These are phyloP conservation scores for Aegilops bicornis DNA, from an alignment of 176 grass and related monocot genomes.

Conservation along the genomic window DNA sequence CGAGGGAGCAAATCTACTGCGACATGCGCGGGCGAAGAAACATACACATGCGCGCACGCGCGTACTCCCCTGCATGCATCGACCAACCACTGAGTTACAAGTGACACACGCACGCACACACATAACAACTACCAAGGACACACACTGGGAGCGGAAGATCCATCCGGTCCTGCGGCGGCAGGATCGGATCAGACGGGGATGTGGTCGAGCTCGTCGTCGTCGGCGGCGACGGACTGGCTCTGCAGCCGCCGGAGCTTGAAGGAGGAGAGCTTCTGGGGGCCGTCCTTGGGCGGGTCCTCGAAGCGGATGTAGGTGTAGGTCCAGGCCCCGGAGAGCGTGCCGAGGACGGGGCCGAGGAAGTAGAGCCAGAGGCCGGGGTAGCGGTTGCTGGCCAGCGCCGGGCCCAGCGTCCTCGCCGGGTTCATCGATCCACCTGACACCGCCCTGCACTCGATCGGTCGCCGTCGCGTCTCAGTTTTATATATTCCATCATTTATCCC, in stretches of 20 bases:
- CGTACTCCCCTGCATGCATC: background rate
- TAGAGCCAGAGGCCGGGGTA: constrained; percentile 87
- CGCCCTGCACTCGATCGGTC: constrained; percentile 72
- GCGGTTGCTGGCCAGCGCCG: constrained; percentile 79
- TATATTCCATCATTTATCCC: background rate
- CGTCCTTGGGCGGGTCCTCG: constrained; percentile 39
- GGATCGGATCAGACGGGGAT: constrained; percentile 37
- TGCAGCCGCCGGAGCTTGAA: constrained; percentile 91
- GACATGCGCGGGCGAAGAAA: background rate
- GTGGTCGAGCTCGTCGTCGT: constrained; percentile 41
- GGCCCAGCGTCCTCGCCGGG: constrained; percentile 87
- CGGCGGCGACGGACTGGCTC: constrained; percentile 55
- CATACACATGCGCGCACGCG: background rate
- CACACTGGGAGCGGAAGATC: background rate
- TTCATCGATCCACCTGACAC: constrained; percentile 99
- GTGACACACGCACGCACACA: background rate
- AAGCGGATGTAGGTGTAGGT: constrained; percentile 74
- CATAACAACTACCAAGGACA: background rate
- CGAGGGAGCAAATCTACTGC: constrained; percentile 7
- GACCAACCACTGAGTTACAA: background rate
- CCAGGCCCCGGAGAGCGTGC: constrained; percentile 67
- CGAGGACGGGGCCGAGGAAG: constrained; percentile 76
- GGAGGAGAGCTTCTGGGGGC: constrained; percentile 60
- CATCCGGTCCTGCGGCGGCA: background rate
- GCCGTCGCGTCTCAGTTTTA: constrained; percentile 33